Conservation (phyloP, 257 asterid species). For the Plantago major region DNA sequence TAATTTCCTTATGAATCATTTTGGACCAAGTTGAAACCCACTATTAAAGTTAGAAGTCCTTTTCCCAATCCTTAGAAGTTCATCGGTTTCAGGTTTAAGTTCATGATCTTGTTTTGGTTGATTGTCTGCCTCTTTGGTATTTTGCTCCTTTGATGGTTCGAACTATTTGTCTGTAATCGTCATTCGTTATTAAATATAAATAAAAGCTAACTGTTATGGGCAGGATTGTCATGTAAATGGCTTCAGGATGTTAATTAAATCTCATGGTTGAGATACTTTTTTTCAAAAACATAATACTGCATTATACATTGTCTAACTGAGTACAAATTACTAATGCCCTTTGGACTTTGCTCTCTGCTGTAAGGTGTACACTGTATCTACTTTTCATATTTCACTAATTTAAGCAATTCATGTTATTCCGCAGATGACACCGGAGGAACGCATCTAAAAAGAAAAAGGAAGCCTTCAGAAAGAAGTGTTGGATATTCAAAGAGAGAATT, state of each 20-base stretch:
- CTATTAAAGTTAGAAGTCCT: neutral
- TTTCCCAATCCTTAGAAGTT: neutral
- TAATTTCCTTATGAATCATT: neutral
- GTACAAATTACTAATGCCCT: too few relatives aligned
- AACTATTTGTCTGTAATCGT: neutral
- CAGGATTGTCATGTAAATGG: neutral
- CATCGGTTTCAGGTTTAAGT: conserved; percentile 1
- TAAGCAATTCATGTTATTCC: conserved; percentile 34
- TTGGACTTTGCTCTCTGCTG: neutral
- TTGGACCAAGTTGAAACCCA: neutral
- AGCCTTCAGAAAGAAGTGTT: conserved; percentile 63
- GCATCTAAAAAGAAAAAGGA: conserved; percentile 52
- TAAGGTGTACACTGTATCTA: neutral
- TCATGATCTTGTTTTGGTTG: conserved; percentile 4
- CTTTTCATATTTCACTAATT: conserved; percentile 6
- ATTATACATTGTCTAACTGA: too few relatives aligned
- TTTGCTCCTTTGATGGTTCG: neutral
- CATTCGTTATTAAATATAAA: neutral
- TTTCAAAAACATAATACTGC: too few relatives aligned
- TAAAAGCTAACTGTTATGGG: neutral
- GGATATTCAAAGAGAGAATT: conserved; percentile 50
- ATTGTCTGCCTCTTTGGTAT: conserved; percentile 12
- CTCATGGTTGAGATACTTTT: too few relatives aligned
- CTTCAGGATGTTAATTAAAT: too few relatives aligned
- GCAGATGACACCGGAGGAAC: conserved; percentile 66